phyloP scores from a whole-genome alignment of 768 basidiomycete genomes.

The Coprinopsis marcescibilis region DNA sequence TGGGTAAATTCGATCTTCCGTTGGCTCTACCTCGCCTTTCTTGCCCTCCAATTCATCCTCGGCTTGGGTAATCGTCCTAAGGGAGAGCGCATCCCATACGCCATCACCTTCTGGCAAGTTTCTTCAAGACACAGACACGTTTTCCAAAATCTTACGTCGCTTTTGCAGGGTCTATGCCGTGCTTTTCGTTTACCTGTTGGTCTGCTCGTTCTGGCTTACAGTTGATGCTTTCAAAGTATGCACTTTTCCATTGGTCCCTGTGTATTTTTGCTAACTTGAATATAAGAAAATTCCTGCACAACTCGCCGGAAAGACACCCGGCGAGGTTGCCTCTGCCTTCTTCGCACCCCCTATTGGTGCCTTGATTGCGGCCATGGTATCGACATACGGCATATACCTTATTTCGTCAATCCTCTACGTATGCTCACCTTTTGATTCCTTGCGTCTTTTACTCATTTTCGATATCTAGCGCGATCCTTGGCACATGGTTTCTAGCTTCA shows the following conservation, averaged over 20 bases:
- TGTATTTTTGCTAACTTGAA: background rate
- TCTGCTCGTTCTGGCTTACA: constrained; percentile 85
- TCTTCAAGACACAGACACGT: constrained; percentile 34
- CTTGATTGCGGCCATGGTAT: constrained; percentile 80
- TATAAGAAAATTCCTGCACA: constrained; percentile 46
- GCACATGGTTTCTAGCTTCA: constrained; percentile 95
- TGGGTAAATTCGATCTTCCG: constrained; percentile 81
- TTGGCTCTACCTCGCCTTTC: constrained; percentile 83
- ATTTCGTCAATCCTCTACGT: constrained; percentile 82
- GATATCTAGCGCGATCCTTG: constrained; percentile 78
- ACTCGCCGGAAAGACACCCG: constrained; percentile 43
- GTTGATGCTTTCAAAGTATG: constrained; percentile 69
- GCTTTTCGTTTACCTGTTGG: constrained; percentile 75
- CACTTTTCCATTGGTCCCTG: background rate
- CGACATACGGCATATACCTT: constrained; percentile 87
- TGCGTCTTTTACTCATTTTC: background rate
- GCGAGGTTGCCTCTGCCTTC: constrained; percentile 50
- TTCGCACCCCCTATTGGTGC: constrained; percentile 75
- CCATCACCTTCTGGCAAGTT: constrained; percentile 67
- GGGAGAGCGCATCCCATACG: constrained; percentile 73
- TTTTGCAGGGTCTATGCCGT: constrained; percentile 73
- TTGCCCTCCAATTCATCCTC: constrained; percentile 67
- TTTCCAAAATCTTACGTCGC: background rate
- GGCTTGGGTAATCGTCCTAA: constrained; percentile 80
- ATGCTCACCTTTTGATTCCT: constrained; percentile 25